Evolutionary conservation across 805 yeast species (phyloP).

Genomic region (Cyberlindnera mycetangii): DNA sequence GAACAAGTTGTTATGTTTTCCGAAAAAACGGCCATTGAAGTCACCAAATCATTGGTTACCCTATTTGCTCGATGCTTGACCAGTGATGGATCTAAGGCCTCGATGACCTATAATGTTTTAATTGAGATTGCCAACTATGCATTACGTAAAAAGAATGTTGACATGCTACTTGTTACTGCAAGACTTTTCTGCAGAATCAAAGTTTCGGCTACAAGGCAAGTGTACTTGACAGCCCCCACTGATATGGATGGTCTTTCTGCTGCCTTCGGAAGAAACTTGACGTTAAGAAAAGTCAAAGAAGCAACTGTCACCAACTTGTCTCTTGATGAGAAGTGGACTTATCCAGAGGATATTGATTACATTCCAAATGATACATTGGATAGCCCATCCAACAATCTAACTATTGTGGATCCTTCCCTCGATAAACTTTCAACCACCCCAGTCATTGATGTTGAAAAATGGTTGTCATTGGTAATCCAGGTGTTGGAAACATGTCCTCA

Average conservation of each 20-base stretch:
- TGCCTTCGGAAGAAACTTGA: slow-evolving; percentile 49
- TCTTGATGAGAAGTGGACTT: slow-evolving; percentile 47
- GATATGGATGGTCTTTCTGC: slow-evolving; percentile 69
- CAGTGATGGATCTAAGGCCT: slow-evolving; percentile 29
- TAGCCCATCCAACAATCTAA: slow-evolving; percentile 33
- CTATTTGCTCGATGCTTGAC: slow-evolving; percentile 26
- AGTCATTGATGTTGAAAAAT: slow-evolving; percentile 42
- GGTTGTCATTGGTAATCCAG: slow-evolving; percentile 50
- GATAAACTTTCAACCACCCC: slow-evolving; percentile 18
- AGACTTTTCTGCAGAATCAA: slow-evolving; percentile 56
- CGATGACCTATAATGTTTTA: slow-evolving; percentile 25
- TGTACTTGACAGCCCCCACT: slow-evolving; percentile 49
- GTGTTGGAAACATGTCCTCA: slow-evolving; percentile 51
- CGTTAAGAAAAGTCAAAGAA: slow-evolving; percentile 25
- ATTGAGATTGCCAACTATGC: slow-evolving; percentile 35
- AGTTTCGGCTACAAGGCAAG: slow-evolving; percentile 39
- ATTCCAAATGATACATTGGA: slow-evolving; percentile 44
- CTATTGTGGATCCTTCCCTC: slow-evolving; percentile 23
- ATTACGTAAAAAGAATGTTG: slow-evolving; percentile 33
- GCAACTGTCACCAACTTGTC: slow-evolving; percentile 16
- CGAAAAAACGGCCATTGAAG: slow-evolving; percentile 15
- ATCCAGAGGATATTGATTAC: slow-evolving; percentile 54
- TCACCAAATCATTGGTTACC: slow-evolving; percentile 27
- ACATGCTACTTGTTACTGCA: slow-evolving; percentile 44
- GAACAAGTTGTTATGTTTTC: slow-evolving; percentile 4